Conservation (phyloP, 164 flowering plant genomes). For the Vitis cinerea region DNA sequence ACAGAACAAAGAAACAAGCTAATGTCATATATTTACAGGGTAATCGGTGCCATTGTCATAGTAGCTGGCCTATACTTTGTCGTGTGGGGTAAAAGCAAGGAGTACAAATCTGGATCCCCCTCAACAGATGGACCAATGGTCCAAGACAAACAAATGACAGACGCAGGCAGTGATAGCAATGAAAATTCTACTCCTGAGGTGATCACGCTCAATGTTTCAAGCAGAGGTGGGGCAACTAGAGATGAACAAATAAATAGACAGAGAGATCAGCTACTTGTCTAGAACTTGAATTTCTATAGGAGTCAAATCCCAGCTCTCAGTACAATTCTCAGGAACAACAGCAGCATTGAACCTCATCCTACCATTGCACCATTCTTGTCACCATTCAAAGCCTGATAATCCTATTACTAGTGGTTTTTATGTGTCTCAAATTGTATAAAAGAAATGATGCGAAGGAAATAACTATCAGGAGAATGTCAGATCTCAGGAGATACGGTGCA, state of each 20-base stretch:
- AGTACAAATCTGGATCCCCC: conserved; percentile 16
- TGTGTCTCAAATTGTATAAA: no score
- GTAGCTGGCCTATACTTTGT: conserved; percentile 60
- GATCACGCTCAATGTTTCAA: not conserved
- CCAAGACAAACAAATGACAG: conserved; percentile 2
- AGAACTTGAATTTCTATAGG: not conserved
- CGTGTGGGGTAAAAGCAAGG: conserved; percentile 63
- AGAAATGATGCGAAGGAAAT: no score
- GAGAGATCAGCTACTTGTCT: conserved; percentile 1
- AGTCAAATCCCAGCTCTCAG: no score
- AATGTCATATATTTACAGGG: conserved; percentile 26
- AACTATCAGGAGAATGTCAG: no score
- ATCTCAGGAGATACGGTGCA: no score
- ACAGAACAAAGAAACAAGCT: not conserved
- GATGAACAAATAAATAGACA: not conserved
- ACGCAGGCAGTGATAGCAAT: not conserved
- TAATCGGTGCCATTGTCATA: conserved; percentile 53
- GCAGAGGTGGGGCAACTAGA: not conserved
- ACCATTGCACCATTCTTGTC: no score
- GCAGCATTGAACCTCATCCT: no score
- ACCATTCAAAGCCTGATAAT: no score
- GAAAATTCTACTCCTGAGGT: conserved; percentile 11
- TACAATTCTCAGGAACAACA: no score
- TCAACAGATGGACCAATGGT: conserved; percentile 1
- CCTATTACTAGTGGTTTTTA: no score